Evolutionary conservation across 495 filamentous ascomycete genomes (phyloP).

Genomic region (Aspergillus steynii): DNA sequence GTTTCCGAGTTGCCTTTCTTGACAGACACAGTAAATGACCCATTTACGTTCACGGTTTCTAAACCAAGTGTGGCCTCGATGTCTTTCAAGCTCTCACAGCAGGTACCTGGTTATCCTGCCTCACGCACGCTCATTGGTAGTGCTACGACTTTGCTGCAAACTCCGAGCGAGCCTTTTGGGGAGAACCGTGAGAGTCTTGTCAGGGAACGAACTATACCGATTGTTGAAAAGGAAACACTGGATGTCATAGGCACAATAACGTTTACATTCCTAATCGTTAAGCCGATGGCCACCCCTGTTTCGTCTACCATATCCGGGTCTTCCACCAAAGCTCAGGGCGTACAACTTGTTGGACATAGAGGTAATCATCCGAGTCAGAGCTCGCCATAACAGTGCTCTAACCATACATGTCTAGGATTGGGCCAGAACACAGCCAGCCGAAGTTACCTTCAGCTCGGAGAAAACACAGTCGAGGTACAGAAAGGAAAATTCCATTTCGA

Average conservation of each 20-base stretch:
- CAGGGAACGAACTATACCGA: slow-evolving; percentile 29
- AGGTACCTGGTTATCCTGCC: neutral
- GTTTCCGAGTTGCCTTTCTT: slow-evolving; percentile 26
- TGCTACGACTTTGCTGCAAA: slow-evolving; percentile 21
- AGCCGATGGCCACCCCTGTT: slow-evolving; percentile 6
- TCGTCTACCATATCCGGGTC: neutral
- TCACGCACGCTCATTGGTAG: slow-evolving; percentile 17
- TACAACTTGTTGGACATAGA: slow-evolving; percentile 32
- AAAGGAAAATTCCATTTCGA: neutral
- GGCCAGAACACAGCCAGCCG: slow-evolving; percentile 27
- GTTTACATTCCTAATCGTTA: slow-evolving; percentile 30
- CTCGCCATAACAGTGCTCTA: too few species aligned
- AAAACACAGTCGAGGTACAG: slow-evolving; percentile 35
- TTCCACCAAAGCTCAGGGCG: neutral
- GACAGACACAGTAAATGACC: slow-evolving; percentile 28
- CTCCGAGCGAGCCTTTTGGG: slow-evolving; percentile 15
- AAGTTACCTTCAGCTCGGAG: slow-evolving; percentile 37
- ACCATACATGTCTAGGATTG: slow-evolving; percentile 10
- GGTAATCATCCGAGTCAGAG: slow-evolving; percentile 4
- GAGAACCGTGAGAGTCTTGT: slow-evolving; percentile 30
- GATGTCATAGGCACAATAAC: slow-evolving; percentile 30
- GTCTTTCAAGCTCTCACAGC: slow-evolving; percentile 23
- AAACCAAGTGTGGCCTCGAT: slow-evolving; percentile 15
- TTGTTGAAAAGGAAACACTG: slow-evolving; percentile 25
- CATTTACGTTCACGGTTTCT: slow-evolving; percentile 22